These are phyloP conservation scores for Cryptosporidium canis DNA, from an alignment of 169 alveolate genomes.

Conservation along the genomic window DNA sequence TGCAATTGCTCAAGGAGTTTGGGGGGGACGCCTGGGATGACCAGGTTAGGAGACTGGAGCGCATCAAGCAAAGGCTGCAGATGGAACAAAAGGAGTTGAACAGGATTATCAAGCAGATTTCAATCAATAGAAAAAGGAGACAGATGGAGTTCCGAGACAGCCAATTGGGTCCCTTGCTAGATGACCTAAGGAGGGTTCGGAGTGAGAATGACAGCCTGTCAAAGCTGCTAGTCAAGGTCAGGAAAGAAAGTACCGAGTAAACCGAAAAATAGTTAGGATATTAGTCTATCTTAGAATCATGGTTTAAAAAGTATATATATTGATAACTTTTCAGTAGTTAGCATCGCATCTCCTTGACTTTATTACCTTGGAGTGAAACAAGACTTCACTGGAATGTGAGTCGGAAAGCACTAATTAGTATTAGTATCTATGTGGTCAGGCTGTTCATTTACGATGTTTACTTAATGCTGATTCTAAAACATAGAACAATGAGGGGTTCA, in stretches of 20 bases:
- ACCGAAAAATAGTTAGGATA: conserved; percentile 32
- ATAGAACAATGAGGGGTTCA: not conserved
- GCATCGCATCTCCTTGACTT: not conserved
- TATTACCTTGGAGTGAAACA: not conserved
- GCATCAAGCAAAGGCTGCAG: not conserved
- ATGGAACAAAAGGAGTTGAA: not conserved
- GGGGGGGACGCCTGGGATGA: conserved; percentile 40
- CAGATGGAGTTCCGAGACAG: not conserved
- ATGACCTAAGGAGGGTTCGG: not conserved
- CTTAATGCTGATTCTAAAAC: not conserved
- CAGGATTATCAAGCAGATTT: conserved; percentile 2
- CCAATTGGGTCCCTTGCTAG: conserved; percentile 16
- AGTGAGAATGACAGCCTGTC: conserved; percentile 2
- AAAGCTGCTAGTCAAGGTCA: not conserved
- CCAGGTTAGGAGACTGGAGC: not conserved
- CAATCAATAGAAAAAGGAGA: conserved; percentile 13
- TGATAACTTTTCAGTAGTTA: not conserved
- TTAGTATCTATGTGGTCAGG: too few relatives aligned
- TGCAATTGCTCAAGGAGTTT: conserved; percentile 29
- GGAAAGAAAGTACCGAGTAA: not conserved
- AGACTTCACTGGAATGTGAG: not conserved
- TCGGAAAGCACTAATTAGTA: not conserved
- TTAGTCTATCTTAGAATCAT: conserved; percentile 28
- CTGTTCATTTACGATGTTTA: not conserved
- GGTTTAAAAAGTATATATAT: conserved; percentile 27